Evolutionary conservation across 805 yeast genomes (phyloP), one percentile per base, ranked within the genome.

Genomic region (Middelhovenomyces tepae): DNA sequence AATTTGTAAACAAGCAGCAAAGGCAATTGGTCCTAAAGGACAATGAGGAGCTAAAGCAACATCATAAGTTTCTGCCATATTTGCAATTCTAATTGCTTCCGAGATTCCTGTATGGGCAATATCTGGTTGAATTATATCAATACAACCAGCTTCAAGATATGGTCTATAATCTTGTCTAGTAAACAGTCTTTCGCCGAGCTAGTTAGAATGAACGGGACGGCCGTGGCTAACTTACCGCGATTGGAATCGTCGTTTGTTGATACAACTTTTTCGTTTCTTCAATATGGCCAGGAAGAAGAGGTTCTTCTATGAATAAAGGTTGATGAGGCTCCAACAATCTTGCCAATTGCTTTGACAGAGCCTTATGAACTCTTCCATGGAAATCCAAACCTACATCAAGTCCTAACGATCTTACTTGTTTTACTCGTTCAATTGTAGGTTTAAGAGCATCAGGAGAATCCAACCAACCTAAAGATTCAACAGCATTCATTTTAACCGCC

Each of bases 401-500:
- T 8, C 56, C 56, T 10, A 44, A 38, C 4, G 47, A 36, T 16
- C 40, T 37, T 16, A 51, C 55, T 22, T 32, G 32, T 22, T 36
- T 36, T 9, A 51, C 34, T 7, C 56, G 45, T 34, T 50, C 55
- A 8, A 46, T 48, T 3, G 56, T 47, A 11, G 44, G 47, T 22
- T 48, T 39, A 17, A 51, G 48, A 16, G 24, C 31, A 16, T 35
- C 42, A 3, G 55, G 53, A 1, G 54, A 44, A 34, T 42, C 53
- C 17, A 51, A 32, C 48, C 49, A 47, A 17, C 45, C 45, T 14
- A 52, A 43, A 24, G 47, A 40, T 16, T 54, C 56, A n/a, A 44
- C 39, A 10, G 51, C 56, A 32, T 53, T 53, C 57, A 53, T 53
- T 37, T 53, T 53, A 32, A 53, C 55, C 8, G 56, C 51, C 15